phyloP scores from a whole-genome alignment of 345 rosid genomes.

The Ailanthus altissimus region DNA sequence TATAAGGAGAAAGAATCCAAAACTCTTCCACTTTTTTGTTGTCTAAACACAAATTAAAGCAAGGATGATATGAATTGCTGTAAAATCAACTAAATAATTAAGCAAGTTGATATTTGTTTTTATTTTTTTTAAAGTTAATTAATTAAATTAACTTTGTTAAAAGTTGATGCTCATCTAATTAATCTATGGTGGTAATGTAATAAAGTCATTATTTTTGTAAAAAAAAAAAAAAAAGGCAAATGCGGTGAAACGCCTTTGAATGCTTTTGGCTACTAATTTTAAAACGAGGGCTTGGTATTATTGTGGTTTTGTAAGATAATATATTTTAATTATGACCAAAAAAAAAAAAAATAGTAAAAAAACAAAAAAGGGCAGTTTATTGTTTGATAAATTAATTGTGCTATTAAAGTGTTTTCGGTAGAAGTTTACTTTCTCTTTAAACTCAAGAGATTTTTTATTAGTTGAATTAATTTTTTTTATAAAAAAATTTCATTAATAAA shows the following conservation, averaged over 20 bases:
- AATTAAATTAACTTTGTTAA: conserved; percentile 1
- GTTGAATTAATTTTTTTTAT: too few species aligned
- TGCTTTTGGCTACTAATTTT: background rate
- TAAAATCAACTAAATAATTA: background rate
- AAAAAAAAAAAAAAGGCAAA: too few species aligned
- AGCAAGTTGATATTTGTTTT: background rate
- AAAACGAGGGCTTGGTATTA: too few species aligned
- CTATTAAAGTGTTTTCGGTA: too few species aligned
- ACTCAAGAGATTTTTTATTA: too few species aligned
- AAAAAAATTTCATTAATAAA: too few species aligned
- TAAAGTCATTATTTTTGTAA: background rate
- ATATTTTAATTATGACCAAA: too few species aligned
- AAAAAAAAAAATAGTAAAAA: too few species aligned
- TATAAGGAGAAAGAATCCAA: conserved; percentile 7
- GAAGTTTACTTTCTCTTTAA: too few species aligned
- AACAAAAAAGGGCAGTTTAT: too few species aligned
- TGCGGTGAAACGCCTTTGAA: background rate
- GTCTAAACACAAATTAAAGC: background rate
- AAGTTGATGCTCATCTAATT: background rate
- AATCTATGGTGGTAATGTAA: background rate
- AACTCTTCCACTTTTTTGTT: background rate
- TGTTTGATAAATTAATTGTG: too few species aligned
- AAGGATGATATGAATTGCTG: background rate
- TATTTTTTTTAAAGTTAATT: background rate
- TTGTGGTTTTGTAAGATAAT: too few species aligned